These are phyloP conservation scores for Lathyrus tuberosus DNA, from an alignment of 306 rosid species.

Conservation along the genomic window DNA sequence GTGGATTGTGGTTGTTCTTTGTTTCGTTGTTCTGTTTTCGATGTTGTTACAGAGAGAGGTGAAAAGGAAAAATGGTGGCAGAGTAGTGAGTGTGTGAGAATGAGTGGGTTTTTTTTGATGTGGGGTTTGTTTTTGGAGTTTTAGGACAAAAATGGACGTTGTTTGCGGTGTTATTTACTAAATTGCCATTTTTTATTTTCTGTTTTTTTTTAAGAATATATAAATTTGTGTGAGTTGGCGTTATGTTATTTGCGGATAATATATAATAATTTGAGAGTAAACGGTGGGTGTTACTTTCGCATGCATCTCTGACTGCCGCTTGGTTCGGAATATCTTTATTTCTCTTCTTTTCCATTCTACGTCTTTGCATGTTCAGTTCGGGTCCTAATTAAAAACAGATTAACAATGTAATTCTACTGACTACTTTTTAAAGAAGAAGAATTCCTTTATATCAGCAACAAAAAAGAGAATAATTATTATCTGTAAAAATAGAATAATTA, in stretches of 20 bases:
- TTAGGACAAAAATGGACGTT: constrained; percentile 30
- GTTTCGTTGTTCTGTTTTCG: constrained; percentile 49
- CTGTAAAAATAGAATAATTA: no score
- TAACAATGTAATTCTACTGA: no score
- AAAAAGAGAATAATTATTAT: no score
- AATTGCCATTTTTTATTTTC: not conserved
- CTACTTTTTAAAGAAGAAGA: no score
- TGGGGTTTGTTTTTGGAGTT: constrained; percentile 37
- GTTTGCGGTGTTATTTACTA: constrained; percentile 15
- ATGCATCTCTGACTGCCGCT: not conserved
- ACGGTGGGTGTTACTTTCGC: constrained; percentile 26
- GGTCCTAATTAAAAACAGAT: no score
- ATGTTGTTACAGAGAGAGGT: constrained; percentile 28
- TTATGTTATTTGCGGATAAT: constrained; percentile 18
- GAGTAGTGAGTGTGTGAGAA: not conserved
- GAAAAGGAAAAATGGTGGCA: constrained; percentile 27
- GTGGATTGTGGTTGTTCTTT: constrained; percentile 31
- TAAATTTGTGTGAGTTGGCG: not conserved
- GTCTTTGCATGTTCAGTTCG: no score
- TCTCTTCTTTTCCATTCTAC: no score
- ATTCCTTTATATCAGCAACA: no score
- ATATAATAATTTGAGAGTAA: not conserved
- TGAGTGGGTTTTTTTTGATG: constrained; percentile 43
- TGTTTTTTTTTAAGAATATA: not conserved
- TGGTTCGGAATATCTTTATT: no score